Percentiles rank a stretch among this genome's conserved stretches.
Conservation (phyloP, 1,139 yeast genomes). For the Suhomyces terraborum region DNA sequence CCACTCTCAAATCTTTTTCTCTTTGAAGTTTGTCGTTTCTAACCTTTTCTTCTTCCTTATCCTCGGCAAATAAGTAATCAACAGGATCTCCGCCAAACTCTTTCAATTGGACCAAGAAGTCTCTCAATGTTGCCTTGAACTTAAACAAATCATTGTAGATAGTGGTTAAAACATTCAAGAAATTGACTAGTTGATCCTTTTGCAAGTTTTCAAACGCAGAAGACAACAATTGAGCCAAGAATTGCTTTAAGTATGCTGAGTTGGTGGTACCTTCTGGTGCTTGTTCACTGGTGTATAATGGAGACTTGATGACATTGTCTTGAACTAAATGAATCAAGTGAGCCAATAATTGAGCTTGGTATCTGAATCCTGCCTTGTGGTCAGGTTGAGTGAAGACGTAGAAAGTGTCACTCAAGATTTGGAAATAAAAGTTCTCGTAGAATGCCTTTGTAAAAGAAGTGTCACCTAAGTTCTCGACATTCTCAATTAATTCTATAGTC, state of each 20-base stretch:
- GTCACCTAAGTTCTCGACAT: conserved; percentile 77
- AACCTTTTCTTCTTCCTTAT: conserved; percentile 73
- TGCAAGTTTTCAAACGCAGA: conserved; percentile 91
- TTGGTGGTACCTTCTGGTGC: conserved; percentile 87
- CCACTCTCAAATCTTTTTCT: conserved; percentile 83
- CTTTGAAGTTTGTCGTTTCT: conserved; percentile 71
- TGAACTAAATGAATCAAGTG: conserved; percentile 84
- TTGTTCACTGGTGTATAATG: conserved; percentile 71
- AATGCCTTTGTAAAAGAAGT: conserved; percentile 83
- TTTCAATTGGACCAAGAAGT: conserved; percentile 93
- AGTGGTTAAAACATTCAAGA: conserved; percentile 73
- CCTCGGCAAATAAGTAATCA: conserved; percentile 93
- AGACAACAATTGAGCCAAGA: conserved; percentile 76
- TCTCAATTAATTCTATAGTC: conserved; percentile 77
- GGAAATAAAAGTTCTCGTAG: conserved; percentile 85
- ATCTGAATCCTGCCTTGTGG: conserved; percentile 93
- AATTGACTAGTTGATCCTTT: conserved; percentile 76
- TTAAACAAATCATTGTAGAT: conserved; percentile 73
- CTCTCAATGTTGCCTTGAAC: conserved; percentile 87
- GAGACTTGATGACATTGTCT: conserved; percentile 69
- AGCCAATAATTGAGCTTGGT: conserved; percentile 83
- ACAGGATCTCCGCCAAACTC: conserved; percentile 94
- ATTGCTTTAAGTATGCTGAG: conserved; percentile 75
- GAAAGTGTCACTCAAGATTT: conserved; percentile 87
- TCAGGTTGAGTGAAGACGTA: conserved; percentile 95